These are phyloP conservation scores for Peronospora farinosa DNA, from an alignment of 352 stramenopile species.

Conservation along the genomic window DNA sequence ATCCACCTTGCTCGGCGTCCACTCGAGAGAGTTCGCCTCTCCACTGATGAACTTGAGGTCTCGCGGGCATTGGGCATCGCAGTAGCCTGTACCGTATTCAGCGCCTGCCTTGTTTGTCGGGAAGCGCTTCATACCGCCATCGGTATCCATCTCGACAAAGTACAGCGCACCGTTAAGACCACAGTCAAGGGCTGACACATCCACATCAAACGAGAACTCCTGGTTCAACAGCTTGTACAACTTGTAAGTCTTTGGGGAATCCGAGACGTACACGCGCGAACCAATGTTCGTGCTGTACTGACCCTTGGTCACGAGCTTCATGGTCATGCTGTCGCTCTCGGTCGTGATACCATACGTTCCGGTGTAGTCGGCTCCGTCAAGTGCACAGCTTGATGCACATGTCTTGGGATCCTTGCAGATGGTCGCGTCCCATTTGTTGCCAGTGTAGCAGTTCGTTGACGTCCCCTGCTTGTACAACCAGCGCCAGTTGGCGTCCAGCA, in stretches of 20 bases:
- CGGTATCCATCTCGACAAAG: conserved; percentile 54
- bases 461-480: conserved; percentile 46
- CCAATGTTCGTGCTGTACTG: conserved; percentile 45
- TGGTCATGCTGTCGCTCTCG: conserved; percentile 21
- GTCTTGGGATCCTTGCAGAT: conserved; percentile 42
- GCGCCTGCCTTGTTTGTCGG: conserved; percentile 19
- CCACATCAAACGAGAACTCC: conserved; percentile 63
- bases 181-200: conserved; percentile 42
- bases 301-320: conserved; percentile 46
- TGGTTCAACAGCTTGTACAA: conserved; percentile 51
- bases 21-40: conserved; percentile 52
- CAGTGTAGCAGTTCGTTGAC: conserved; percentile 50
- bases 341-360: conserved; percentile 44
- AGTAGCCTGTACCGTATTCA: conserved; percentile 26
- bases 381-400: conserved; percentile 37
- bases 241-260: conserved; percentile 33
- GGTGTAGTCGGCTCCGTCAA: conserved; percentile 50
- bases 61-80: conserved; percentile 48
- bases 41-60: conserved; percentile 64
- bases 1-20: conserved; percentile 25
- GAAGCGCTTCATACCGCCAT: conserved; percentile 30
- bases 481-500: conserved; percentile 59
- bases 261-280: conserved; percentile 48
- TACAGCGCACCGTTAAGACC: conserved; percentile 55
- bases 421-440: conserved; percentile 34